A percentile compares a stretch with the other conserved stretches of the same genome.
These are phyloP conservation scores for Geotrichum candidum DNA, from an alignment of 1,139 yeast species.

Conservation along the genomic window DNA sequence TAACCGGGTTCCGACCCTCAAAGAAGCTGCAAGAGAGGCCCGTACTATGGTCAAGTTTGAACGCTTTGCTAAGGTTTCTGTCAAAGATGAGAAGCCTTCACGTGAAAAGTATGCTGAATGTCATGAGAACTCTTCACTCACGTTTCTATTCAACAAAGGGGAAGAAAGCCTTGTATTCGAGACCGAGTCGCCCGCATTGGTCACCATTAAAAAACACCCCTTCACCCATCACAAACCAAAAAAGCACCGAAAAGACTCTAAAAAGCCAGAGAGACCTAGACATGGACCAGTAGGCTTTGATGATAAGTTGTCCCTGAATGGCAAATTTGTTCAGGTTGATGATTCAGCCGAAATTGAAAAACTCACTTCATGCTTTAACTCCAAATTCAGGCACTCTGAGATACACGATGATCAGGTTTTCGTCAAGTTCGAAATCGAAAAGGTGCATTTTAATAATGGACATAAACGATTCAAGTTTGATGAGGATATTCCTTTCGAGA, in stretches of 20 bases:
- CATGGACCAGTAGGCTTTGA: not conserved
- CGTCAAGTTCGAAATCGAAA: constrained; percentile 52
- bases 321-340: constrained; percentile 41
- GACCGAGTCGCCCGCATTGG: constrained; percentile 50
- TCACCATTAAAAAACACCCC: constrained; percentile 58
- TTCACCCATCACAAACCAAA: constrained; percentile 30
- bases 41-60: constrained; percentile 53
- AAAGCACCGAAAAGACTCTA: not conserved
- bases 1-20: constrained; percentile 25
- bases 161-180: constrained; percentile 54
- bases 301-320: constrained; percentile 57
- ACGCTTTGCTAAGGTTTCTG: constrained; percentile 32
- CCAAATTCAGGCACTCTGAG: constrained; percentile 60
- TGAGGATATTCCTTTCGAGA: constrained; percentile 56
- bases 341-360: constrained; percentile 26
- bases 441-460: constrained; percentile 65
- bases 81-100: constrained; percentile 17
- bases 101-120: constrained; percentile 74
- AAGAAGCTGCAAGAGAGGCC: constrained; percentile 54
- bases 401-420: constrained; percentile 52
- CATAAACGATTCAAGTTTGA: constrained; percentile 72
- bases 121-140: constrained; percentile 60
- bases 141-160: constrained; percentile 57
- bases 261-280: not conserved
- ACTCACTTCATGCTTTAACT: constrained; percentile 49